These are phyloP conservation scores for Xylaria scruposa DNA, from an alignment of 495 filamentous ascomycete genomes.

Conservation along the genomic window DNA sequence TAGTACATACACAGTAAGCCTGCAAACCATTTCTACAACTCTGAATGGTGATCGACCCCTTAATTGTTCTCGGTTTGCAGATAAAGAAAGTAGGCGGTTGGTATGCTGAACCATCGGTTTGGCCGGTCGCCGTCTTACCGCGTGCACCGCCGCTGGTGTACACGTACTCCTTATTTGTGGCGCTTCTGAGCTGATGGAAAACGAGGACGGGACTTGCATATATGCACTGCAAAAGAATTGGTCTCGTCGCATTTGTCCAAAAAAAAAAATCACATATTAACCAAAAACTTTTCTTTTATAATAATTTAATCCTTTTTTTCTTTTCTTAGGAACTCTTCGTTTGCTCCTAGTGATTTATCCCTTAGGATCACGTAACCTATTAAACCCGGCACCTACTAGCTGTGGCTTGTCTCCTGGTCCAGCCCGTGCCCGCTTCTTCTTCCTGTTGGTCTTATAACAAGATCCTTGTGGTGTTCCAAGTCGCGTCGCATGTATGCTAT, in stretches of 20 bases:
- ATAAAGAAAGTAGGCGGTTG: background rate
- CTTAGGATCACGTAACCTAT: too few relatives aligned
- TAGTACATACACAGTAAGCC: background rate
- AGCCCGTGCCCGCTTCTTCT: too few relatives aligned
- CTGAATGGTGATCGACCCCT: slow-evolving; percentile 2
- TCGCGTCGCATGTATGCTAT: too few relatives aligned
- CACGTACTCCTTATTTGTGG: background rate
- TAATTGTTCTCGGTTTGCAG: slow-evolving; percentile 3
- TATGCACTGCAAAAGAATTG: background rate
- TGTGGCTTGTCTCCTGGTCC: too few relatives aligned
- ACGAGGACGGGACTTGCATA: background rate
- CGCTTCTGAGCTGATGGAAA: background rate
- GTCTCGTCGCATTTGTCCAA: background rate
- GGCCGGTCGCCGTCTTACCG: background rate
- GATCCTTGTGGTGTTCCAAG: too few relatives aligned
- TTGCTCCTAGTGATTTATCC: too few relatives aligned
- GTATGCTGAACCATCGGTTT: background rate
- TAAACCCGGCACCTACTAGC: too few relatives aligned
- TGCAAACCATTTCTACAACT: background rate
- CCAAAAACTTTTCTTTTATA: background rate
- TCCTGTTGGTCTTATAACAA: too few relatives aligned
- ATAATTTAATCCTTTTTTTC: too few relatives aligned
- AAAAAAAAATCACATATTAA: background rate
- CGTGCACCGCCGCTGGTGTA: slow-evolving; percentile 1
- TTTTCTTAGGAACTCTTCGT: too few relatives aligned